Base-by-base conservation (phyloP, 2,329 filamentous ascomycete species). In the Sporothrix pseudoabietina region DNA sequence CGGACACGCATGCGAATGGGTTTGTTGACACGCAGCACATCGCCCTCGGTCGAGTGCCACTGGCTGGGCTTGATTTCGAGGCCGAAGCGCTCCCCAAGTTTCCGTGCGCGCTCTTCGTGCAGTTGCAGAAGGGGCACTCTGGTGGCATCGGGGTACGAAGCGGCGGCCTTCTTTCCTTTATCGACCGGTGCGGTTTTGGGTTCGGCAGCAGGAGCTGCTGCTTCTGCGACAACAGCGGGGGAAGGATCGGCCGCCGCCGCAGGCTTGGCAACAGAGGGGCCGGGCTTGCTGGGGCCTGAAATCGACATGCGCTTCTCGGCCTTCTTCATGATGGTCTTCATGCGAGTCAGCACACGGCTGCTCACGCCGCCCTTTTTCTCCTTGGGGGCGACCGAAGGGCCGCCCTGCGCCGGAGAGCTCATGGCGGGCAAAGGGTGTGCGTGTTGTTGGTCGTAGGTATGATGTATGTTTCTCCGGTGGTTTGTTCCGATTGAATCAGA, bases 1-100 rank as follows among this genome's bases (percentile, higher is more conserved):
- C 92, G 91, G 71, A 94, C 88, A 71, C 92, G 89, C 87, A 94
- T 92, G 74, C 91, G 89, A 76, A 94, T 92, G 14, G 91, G 87
- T 83, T 92, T 94, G 80, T 93, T 90, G 72, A 92, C 87, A 59
- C 91, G 90, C 32, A 88, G 82, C 41, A 87, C 87, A 39, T 87
- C 85, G 69, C 88, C 87, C 75, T 85, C 84, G 72, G 82, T 82
- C 54, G 83, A 82, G 76, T 87, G 82, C 83, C 87, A 87, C 75
- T 87, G 85, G 75, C 82, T 84, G 52, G 86, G 82, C 78, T 86
- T 84, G 75, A 89, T 85, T 76, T 88, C 86, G 71, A 89, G 79
- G 39, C 87, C 87, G 74, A 87, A 89, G 66, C 84, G 83, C 76
- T 87, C 84, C 49, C 85, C 86, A 6, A 89, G 81, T 77, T 85